Evolutionary conservation across 2,329 filamentous ascomycete genomes (phyloP).

Genomic region (Ophiognomonia clavigignenti-juglandacearum): DNA sequence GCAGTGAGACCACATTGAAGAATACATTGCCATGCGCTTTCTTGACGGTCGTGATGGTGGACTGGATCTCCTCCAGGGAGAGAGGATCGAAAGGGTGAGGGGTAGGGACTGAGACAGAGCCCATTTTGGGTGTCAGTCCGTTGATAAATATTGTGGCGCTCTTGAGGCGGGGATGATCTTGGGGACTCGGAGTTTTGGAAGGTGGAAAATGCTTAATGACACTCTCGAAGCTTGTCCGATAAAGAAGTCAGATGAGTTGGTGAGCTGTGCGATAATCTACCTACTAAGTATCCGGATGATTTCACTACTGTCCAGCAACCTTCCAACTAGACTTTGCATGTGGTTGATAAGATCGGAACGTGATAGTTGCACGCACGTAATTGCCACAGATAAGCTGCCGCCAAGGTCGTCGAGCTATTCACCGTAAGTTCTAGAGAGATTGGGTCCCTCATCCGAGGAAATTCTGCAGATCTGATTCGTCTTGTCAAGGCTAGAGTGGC

Average conservation of each 20-base stretch:
- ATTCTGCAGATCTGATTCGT: no score
- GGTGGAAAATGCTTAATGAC: not conserved
- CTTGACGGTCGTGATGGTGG: conserved; percentile 63
- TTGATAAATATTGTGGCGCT: no score
- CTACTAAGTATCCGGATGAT: conserved; percentile 3
- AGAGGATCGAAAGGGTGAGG: conserved; percentile 76
- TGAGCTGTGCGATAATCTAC: conserved; percentile 2
- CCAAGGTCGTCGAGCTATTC: conserved; percentile 13
- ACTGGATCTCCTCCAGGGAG: conserved; percentile 65
- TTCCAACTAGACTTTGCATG: conserved; percentile 4
- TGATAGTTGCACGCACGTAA: not conserved
- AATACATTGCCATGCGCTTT: conserved; percentile 66
- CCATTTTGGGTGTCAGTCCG: no score
- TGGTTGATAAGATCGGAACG: conserved; percentile 15
- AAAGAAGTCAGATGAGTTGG: conserved; percentile 1
- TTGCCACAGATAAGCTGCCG: conserved; percentile 5
- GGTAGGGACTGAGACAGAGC: conserved; percentile 10
- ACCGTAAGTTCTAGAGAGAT: no score
- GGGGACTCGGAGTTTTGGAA: not conserved
- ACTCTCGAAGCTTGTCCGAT: conserved; percentile 1
- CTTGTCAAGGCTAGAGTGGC: no score
- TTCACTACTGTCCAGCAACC: conserved; percentile 3
- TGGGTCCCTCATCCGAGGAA: no score
- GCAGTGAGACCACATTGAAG: conserved; percentile 83
- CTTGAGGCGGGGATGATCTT: not conserved